Percentiles rank a stretch among this genome's conserved stretches.
These are phyloP conservation scores for Periconia sp. DNA, from an alignment of 2,329 filamentous ascomycete genomes.

Conservation along the genomic window DNA sequence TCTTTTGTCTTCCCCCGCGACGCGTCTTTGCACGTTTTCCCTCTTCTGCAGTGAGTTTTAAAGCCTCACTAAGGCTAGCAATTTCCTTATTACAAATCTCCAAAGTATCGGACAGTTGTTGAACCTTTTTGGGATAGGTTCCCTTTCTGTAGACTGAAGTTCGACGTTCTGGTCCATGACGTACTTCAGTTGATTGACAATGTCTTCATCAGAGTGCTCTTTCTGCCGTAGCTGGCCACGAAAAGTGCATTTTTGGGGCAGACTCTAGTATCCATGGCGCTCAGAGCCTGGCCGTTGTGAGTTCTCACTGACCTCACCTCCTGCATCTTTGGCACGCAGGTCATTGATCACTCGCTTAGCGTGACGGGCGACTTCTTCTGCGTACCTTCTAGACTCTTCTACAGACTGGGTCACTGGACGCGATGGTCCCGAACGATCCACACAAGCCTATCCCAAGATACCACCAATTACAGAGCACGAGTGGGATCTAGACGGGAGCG, in stretches of 20 bases:
- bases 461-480: neutral
- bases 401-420: slow-evolving; percentile 7
- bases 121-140: too few species aligned
- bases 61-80: slow-evolving; percentile 11
- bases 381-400: slow-evolving; percentile 1
- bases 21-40: neutral
- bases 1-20: slow-evolving; percentile 7
- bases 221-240: slow-evolving; percentile 3
- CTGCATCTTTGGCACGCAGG: neutral
- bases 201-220: slow-evolving; percentile 6
- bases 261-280: slow-evolving; percentile 18
- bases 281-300: slow-evolving; percentile 17
- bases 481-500: neutral
- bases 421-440: neutral
- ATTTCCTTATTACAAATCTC: slow-evolving; percentile 7
- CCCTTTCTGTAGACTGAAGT: slow-evolving; percentile 7
- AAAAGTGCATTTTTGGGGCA: slow-evolving; percentile 17
- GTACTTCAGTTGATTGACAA: slow-evolving; percentile 4
- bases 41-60: slow-evolving; percentile 10
- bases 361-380: slow-evolving; percentile 8
- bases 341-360: slow-evolving; percentile 12
- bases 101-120: too few species aligned
- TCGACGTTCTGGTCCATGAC: slow-evolving; percentile 15
- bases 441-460: neutral
- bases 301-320: neutral